These are phyloP conservation scores for Rhynchospora breviuscula DNA, from an alignment of 176 grass and related monocot genomes.

Conservation along the genomic window DNA sequence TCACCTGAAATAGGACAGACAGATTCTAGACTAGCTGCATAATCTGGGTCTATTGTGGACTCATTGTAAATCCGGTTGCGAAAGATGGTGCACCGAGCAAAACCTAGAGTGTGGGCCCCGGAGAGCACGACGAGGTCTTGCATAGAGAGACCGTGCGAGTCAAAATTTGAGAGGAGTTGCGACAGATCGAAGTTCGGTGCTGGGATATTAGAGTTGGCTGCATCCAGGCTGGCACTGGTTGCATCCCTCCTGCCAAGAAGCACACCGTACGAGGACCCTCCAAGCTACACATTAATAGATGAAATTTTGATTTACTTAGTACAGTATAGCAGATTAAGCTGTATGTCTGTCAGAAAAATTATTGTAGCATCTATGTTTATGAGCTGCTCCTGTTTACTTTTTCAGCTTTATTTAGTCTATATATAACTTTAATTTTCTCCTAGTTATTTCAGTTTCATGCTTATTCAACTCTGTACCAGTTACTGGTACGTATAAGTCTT, in stretches of 20 bases:
- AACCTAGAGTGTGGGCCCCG: slow-evolving; percentile 69
- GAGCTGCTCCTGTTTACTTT: no score
- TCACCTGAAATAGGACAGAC: slow-evolving; percentile 43
- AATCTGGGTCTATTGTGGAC: slow-evolving; percentile 37
- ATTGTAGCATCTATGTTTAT: no score
- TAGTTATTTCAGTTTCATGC: no score
- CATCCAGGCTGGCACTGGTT: slow-evolving; percentile 46
- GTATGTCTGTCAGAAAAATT: neutral
- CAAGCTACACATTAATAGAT: slow-evolving; percentile 36
- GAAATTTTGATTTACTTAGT: neutral
- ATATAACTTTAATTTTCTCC: no score
- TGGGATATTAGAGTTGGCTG: slow-evolving; percentile 42
- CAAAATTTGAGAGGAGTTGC: slow-evolving; percentile 48
- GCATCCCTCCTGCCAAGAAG: slow-evolving; percentile 57
- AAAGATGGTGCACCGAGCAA: slow-evolving; percentile 55
- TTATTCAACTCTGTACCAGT: no score
- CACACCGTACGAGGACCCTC: slow-evolving; percentile 57
- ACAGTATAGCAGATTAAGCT: neutral
- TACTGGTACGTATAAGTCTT: neutral
- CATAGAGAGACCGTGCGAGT: slow-evolving; percentile 52
- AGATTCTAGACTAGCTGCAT: slow-evolving; percentile 40
- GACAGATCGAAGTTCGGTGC: slow-evolving; percentile 42
- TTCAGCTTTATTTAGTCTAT: no score
- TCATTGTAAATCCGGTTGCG: slow-evolving; percentile 67
- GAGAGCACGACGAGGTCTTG: slow-evolving; percentile 65